Base-by-base conservation (phyloP, 164 flowering plant species). In the Umbellularia californica region DNA sequence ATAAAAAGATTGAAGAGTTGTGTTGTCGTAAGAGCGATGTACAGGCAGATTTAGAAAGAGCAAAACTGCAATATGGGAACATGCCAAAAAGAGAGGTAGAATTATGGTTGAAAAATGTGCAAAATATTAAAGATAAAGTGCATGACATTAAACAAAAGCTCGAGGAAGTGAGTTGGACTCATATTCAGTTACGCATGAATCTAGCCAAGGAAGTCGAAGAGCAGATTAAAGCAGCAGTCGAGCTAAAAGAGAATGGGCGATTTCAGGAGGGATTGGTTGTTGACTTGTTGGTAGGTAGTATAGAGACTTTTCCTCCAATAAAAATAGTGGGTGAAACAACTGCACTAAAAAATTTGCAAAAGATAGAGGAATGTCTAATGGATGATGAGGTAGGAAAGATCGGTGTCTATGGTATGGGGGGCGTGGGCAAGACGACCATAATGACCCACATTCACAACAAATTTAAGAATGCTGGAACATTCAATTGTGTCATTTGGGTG, bases 341-440 rank as follows among this genome's bases (percentile, higher is more conserved):
- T 30, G 35, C 35, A 30, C 35, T 30, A 30, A 30, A 30, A 30
- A 30, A 3, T 30, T 5, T 30, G 35, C 5, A 30, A 0, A 30
- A 30, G 6, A 30, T 30, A 30, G 35, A 5, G 5, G 35, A 30
- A 30, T 30, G 35, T 24, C 0, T 72, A 1, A 20, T 20, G 25
- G 52, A 72, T 19, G 74, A 2, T 33, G 65, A 30, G 30, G 30
- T 72, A 17, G 25, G 50, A 15, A 72, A 27, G 19, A 5, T 72
- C 11, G 74, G 74, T 2, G 74, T 30, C 35, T 30, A 5, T 30
- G 35, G 35, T 30, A 30, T 30, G 35, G 35, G 35, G 35, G 35
- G 35, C 11, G 68, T 72, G 3, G 74, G 74, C 68, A 72, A 72
- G 52, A 72, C 68, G 1, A 72, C 74, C 0, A 27, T 72, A n/a